phyloP scores from a whole-genome alignment of 805 yeast genomes.

The Candida patagonica region DNA sequence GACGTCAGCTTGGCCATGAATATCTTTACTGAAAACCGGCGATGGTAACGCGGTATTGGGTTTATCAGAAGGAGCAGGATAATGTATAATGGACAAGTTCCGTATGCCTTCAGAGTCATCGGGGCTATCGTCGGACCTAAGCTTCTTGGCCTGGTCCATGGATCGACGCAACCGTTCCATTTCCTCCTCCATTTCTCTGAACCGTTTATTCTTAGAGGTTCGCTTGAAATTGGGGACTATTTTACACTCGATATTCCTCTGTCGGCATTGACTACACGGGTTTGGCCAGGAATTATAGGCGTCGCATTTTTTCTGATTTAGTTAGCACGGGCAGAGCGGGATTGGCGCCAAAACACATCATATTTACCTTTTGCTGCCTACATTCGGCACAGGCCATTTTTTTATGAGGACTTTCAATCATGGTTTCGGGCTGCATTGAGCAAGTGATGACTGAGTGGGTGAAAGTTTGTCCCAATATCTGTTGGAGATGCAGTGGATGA shows the following conservation, averaged over 20 bases:
- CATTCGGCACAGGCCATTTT: conserved; percentile 94
- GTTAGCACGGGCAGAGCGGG: conserved; percentile 2
- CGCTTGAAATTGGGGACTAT: conserved; percentile 77
- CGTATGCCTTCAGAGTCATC: conserved; percentile 10
- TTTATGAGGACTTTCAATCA: too few relatives aligned
- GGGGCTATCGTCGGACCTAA: conserved; percentile 6
- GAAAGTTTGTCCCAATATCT: too few relatives aligned
- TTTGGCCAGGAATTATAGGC: conserved; percentile 66
- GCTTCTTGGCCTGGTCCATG: too few relatives aligned
- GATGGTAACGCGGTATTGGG: conserved; percentile 6
- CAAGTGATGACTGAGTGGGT: too few relatives aligned
- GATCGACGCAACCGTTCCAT: conserved; percentile 49
- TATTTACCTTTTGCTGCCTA: conserved; percentile 70
- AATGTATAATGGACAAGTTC: conserved; percentile 6
- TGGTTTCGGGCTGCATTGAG: conserved; percentile 20
- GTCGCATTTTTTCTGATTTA: conserved; percentile 58
- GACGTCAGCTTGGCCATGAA: neutral
- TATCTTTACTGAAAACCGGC: conserved; percentile 5
- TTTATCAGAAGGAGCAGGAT: neutral
- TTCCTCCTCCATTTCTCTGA: conserved; percentile 57
- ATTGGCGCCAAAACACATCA: neutral
- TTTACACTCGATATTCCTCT: conserved; percentile 60
- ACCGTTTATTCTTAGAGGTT: conserved; percentile 62
- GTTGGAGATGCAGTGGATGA: too few relatives aligned
- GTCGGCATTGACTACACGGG: conserved; percentile 76